Base-by-base conservation (phyloP, 805 yeast species). In the Kodamaea kakaduensis region DNA sequence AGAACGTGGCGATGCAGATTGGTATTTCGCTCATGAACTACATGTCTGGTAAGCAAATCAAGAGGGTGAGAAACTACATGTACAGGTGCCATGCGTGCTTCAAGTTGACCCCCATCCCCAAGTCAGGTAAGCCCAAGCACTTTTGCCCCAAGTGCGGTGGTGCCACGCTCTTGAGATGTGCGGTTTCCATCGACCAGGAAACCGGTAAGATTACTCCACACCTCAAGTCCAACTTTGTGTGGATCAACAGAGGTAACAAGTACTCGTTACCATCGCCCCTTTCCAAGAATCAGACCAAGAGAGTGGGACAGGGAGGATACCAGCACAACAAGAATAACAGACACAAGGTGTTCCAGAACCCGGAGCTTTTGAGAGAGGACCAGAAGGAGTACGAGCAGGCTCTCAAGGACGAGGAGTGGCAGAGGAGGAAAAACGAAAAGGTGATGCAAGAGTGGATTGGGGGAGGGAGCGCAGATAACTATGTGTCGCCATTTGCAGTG, bases 91-190 rank as follows among this genome's bases (percentile, higher is more conserved):
- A 93, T 59, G 99, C 97, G 0, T 93, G 99, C 64, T 93, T 93
- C 75, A 69, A 75, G 40, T 68, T 93, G 56, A 65, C 81, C 9
- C 89, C 95, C 6, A 70, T 86, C 37, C 85, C 90, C 17, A 83
- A 80, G 50, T 73, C 76, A 44, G 89, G 89, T 2, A 73, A 71
- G 26, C 78, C 89, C 30, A 77, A 77, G 50, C 96, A 88, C 59
- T 93, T 93, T 67, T 93, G 99, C 59, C 84, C 96, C 10, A 74
- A 78, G 35, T 93, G 99, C 71, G 99, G 99, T 42, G 96, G 97
- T 34, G 78, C 81, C 40, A 90, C 98, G 0, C 63, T 93, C 40
- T 57, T 89, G 47, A 74, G 97, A 60, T 88, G 96, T 61, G 87
- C 96, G 0, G 96, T 93, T 2, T 78, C 95, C 10, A 78, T 93